Base-by-base conservation (phyloP, 1,139 yeast genomes). In the Pichia terricola region DNA sequence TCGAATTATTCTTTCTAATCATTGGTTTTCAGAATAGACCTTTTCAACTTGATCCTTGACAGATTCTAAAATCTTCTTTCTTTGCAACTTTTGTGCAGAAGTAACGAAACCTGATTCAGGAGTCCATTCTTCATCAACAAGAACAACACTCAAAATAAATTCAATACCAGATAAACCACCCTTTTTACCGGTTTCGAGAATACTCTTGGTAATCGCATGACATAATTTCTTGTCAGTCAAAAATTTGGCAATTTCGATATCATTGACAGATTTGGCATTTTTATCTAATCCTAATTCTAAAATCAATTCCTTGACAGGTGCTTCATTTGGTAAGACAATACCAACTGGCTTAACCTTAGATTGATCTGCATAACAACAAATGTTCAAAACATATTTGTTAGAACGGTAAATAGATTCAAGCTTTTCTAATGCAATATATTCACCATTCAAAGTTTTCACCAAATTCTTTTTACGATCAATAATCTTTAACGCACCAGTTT, bases 391-490 rank as follows among this genome's bases (percentile, higher is more conserved):
- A 53, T 73, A 71, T 38, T 77, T 68, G 65, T 85, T 85, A 28
- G 96, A 82, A 66, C 98, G 79, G 72, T 94, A 94, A 40, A 73
- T 67, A 31, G 87, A 72, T 66, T 89, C 97, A 55, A 91, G 70
- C 66, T 87, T 89, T 68, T 94, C 99, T 57, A 94, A 73, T 16
- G 98, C 98, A 66, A 94, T 86, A 66, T 94, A 94, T 69, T 94
- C 98, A 66, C 99, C 99, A 61, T 91, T 89, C 60, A 78, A 72
- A 26, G 98, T 94, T 75, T 94, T 94, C 57, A 94, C 95, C 65
- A 94, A 73, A 64, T 94, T 94, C 80, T 94, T 94, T 72, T 80
- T 85, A 65, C 99, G 85, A 68, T 94, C 99, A 63, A 94, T 84
- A 53, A 94, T 73, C 60, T 73, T 78, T 59, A 94, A 70, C 48